Conservation (phyloP, 768 basidiomycete genomes). For the Sistotremastrum niveocremeum region DNA sequence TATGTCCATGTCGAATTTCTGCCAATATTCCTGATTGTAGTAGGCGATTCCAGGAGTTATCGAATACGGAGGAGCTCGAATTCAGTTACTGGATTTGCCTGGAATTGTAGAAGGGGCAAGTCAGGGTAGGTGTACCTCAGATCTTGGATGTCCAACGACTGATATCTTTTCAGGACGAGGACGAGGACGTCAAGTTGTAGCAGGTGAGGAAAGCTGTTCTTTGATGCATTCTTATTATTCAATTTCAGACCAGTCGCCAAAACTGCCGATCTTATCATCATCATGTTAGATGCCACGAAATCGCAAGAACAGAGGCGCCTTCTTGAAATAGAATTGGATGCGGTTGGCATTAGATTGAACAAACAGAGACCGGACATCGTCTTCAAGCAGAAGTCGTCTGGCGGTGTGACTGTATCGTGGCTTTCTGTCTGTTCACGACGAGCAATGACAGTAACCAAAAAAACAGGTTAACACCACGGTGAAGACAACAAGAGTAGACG, state of each 20-base stretch:
- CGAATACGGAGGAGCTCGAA: conserved; percentile 86
- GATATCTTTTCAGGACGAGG: conserved; percentile 45
- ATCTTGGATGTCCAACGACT: background rate
- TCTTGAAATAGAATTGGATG: conserved; percentile 87
- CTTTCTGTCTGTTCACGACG: background rate
- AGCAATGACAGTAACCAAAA: conserved; percentile 2
- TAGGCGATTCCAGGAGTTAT: conserved; percentile 96
- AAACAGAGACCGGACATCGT: conserved; percentile 84
- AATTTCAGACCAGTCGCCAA: conserved; percentile 42
- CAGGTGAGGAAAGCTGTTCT: conserved; percentile 34
- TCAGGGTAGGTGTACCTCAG: conserved; percentile 31
- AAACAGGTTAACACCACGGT: conserved; percentile 75
- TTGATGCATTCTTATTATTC: background rate
- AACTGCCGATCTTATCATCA: conserved; percentile 84
- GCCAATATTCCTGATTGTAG: conserved; percentile 2
- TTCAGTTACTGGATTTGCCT: conserved; percentile 89
- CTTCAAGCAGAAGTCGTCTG: conserved; percentile 86
- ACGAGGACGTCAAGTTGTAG: conserved; percentile 90
- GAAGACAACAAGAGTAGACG: conserved; percentile 88
- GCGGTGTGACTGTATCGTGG: conserved; percentile 51
- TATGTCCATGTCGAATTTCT: conserved; percentile 17
- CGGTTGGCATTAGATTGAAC: conserved; percentile 92
- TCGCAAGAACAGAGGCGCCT: conserved; percentile 81
- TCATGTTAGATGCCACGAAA: conserved; percentile 91
- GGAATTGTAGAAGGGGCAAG: conserved; percentile 93